phyloP scores from a whole-genome alignment of 75 land plant species.

The Selaginella tamariscina region DNA sequence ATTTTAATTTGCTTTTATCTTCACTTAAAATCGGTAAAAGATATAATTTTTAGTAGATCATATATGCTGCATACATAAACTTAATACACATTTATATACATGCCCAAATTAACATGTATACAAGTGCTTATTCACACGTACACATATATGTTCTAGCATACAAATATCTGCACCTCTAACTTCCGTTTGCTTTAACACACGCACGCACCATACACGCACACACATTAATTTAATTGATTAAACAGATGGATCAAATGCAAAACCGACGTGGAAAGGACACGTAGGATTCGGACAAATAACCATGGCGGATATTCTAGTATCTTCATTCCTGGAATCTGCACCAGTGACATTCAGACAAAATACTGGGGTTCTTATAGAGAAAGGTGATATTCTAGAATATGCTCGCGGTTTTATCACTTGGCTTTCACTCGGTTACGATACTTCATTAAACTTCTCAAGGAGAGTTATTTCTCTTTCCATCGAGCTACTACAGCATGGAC shows the following conservation, averaged over 20 bases:
- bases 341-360: slow-evolving; percentile 18
- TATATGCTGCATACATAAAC: too few relatives aligned
- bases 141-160: too few relatives aligned
- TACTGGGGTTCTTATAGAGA: slow-evolving; percentile 25
- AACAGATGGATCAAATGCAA: slow-evolving; percentile 33
- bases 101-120: too few relatives aligned
- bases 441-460: slow-evolving; percentile 24
- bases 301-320: slow-evolving; percentile 43
- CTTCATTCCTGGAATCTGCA: slow-evolving; percentile 27
- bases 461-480: slow-evolving; percentile 41
- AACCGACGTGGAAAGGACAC: slow-evolving; percentile 38
- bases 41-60: too few relatives aligned
- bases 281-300: slow-evolving; percentile 46
- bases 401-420: slow-evolving; percentile 42
- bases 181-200: too few relatives aligned
- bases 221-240: too few relatives aligned
- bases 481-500: slow-evolving; percentile 54
- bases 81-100: not conserved
- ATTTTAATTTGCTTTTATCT: slow-evolving; percentile 70
- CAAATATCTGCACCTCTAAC: too few relatives aligned
- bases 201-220: too few relatives aligned
- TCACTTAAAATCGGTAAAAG: slow-evolving; percentile 64
- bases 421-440: slow-evolving; percentile 43
- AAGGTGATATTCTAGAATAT: slow-evolving; percentile 23
- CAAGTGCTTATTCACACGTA: too few relatives aligned